phyloP scores from a whole-genome alignment of 2,329 filamentous ascomycete species.

The Diplocarpon rosae region DNA sequence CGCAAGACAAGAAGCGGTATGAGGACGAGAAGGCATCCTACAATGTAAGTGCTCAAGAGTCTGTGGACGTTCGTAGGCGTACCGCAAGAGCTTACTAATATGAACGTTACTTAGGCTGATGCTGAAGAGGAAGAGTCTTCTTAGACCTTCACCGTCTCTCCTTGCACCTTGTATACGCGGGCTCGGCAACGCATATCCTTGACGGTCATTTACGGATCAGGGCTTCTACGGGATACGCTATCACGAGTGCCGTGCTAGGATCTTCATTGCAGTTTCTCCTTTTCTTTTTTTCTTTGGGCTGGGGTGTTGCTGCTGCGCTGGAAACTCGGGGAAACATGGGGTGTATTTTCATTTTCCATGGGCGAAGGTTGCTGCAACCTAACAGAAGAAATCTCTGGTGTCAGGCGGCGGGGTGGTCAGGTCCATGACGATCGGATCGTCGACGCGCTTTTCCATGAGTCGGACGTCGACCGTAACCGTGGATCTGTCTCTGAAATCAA shows the following conservation, averaged over 20 bases:
- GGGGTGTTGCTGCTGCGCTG: slow-evolving; percentile 22
- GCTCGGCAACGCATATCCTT: slow-evolving; percentile 13
- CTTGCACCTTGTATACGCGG: slow-evolving; percentile 6
- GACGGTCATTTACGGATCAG: slow-evolving; percentile 4
- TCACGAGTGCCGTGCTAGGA: neutral
- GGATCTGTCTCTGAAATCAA: slow-evolving; percentile 18
- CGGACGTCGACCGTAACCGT: slow-evolving; percentile 13
- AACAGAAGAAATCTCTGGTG: too few species aligned
- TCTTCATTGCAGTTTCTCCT: slow-evolving; percentile 6
- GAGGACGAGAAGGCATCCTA: slow-evolving; percentile 96
- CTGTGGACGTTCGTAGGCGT: slow-evolving; percentile 15
- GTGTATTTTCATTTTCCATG: slow-evolving; percentile 18
- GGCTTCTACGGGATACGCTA: slow-evolving; percentile 11
- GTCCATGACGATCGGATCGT: slow-evolving; percentile 18
- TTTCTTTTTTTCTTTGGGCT: slow-evolving; percentile 23
- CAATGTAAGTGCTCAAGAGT: slow-evolving; percentile 50
- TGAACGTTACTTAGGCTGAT: slow-evolving; percentile 36
- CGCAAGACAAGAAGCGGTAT: slow-evolving; percentile 96
- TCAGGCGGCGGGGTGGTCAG: too few species aligned
- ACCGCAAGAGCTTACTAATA: slow-evolving; percentile 25
- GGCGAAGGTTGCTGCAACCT: too few species aligned
- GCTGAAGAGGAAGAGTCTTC: slow-evolving; percentile 44
- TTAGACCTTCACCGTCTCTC: too few species aligned
- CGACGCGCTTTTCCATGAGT: slow-evolving; percentile 19
- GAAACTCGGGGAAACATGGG: slow-evolving; percentile 17